Evolutionary conservation across 163 green algal species (phyloP).

Genomic region (Scenedesmus sp.): DNA sequence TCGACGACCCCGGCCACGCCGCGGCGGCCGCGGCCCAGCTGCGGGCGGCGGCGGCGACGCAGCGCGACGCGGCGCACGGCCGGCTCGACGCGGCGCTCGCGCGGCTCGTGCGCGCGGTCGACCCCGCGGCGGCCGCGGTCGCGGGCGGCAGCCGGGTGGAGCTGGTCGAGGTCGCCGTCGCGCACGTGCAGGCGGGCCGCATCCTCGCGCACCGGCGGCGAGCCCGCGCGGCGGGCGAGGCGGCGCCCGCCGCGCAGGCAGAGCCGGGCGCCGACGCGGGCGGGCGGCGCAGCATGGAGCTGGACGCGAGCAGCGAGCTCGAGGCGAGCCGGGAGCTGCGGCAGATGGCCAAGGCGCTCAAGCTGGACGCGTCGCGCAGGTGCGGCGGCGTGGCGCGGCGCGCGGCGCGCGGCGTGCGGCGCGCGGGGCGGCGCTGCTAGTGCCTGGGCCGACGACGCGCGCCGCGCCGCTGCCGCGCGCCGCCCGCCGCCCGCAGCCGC

Average conservation of each 20-base stretch:
- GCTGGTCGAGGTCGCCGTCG: slow-evolving; percentile 3
- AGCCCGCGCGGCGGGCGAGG: slow-evolving; percentile 14
- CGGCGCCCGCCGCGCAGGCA: background rate
- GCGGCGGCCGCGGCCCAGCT: background rate
- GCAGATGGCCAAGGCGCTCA: slow-evolving; percentile 7
- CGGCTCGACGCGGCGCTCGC: background rate
- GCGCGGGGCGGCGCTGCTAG: background rate
- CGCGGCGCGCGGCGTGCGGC: background rate
- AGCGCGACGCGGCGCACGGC: background rate
- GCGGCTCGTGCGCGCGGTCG: background rate
- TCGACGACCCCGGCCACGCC: background rate
- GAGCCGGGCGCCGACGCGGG: background rate
- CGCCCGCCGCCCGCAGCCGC: background rate
- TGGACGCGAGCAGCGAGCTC: background rate
- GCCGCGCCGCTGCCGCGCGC: background rate
- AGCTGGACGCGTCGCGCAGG: background rate
- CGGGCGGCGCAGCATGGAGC: background rate
- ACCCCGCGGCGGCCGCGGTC: slow-evolving; percentile 1
- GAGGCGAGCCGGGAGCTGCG: background rate
- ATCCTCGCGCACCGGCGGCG: slow-evolving; percentile 16
- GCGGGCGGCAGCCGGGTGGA: slow-evolving; percentile 19
- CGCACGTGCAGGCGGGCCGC: slow-evolving; percentile 12
- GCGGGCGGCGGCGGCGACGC: background rate
- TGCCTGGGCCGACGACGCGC: too few species aligned
- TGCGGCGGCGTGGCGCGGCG: background rate